These are phyloP conservation scores for Insectozyma bohioensis DNA, from an alignment of 1,139 yeast species.

Conservation along the genomic window DNA sequence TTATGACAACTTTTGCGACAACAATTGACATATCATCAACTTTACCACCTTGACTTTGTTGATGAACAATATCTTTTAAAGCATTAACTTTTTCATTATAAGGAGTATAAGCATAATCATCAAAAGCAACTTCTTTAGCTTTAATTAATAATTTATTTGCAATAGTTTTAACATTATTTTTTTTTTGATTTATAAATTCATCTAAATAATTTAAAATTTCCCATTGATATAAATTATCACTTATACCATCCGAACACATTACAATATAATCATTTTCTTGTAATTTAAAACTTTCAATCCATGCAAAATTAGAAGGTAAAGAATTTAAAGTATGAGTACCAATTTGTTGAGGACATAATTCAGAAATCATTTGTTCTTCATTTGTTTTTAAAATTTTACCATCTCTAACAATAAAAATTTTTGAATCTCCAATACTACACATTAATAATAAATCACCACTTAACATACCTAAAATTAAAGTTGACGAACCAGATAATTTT, in stretches of 20 bases:
- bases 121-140: conserved; percentile 54
- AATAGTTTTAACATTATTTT: conserved; percentile 33
- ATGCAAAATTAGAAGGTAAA: conserved; percentile 51
- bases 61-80: conserved; percentile 32
- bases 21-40: conserved; percentile 57
- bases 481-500: conserved; percentile 51
- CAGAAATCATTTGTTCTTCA: conserved; percentile 48
- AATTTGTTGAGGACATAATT: conserved; percentile 55
- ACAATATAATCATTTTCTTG: conserved; percentile 44
- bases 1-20: conserved; percentile 40
- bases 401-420: conserved; percentile 48
- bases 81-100: conserved; percentile 53
- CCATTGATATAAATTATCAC: conserved; percentile 52
- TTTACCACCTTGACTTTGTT: conserved; percentile 50
- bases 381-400: conserved; percentile 46
- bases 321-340: conserved; percentile 50
- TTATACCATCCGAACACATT: conserved; percentile 55
- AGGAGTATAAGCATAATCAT: conserved; percentile 55
- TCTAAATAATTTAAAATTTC: conserved; percentile 43
- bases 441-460: conserved; percentile 49
- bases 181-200: conserved; percentile 27
- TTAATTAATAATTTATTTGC: conserved; percentile 41
- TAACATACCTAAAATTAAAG: conserved; percentile 51
- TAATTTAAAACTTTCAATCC: conserved; percentile 44
- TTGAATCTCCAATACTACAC: conserved; percentile 58